Base-by-base conservation (phyloP, 108 stramenopile species). In the Nannochloropsis salina region DNA sequence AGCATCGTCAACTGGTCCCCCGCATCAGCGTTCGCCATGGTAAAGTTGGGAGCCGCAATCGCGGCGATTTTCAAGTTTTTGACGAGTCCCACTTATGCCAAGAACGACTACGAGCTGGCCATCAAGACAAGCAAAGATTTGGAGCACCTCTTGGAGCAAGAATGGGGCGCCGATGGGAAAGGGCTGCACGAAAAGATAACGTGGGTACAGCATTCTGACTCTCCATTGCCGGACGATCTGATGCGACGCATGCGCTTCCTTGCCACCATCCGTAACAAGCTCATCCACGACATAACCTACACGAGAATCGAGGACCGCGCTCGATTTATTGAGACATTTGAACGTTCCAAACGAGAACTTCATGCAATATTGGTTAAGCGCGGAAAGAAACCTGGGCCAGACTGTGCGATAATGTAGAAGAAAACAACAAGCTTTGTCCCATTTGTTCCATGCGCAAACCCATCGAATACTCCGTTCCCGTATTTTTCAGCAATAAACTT, bases 201-300 rank as follows among this genome's bases (percentile, higher is more conserved):
- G 20, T 74, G 61, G 61, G 61, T 74, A n/a, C 61, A 74, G n/a
- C 6, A 74, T 74, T 74, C 61, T n/a, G 15, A 15, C 61, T 74
- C 61, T 6, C 61, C 61, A n/a, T 74, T 74, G 61, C 61, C 61
- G 20, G 61, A 74, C 20, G 61, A 74, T n/a, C 61, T 74, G 61
- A 74, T 74, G 61, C 61, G 61, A n/a, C 15, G 61, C 20, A 74
- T 74, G 61, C 61, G 61, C n/a, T 74, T 74, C 61, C 61, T 74
- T n/a, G 61, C 61, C 61, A 74, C 61, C 15, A 74, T 74, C 61
- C 61, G 61, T n/a, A 74, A 74, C 61, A 74, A 74, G n/a, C 61
- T 74, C 5, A 74, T 74, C n/a, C 61, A 74, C 61, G 61, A 74
- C n/a, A n/a, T 74, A n/a, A n/a, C 15, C 15, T 74, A n/a, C n/a